Base-by-base conservation (phyloP, 2,329 filamentous ascomycete species). In the Cordyceps javanica region DNA sequence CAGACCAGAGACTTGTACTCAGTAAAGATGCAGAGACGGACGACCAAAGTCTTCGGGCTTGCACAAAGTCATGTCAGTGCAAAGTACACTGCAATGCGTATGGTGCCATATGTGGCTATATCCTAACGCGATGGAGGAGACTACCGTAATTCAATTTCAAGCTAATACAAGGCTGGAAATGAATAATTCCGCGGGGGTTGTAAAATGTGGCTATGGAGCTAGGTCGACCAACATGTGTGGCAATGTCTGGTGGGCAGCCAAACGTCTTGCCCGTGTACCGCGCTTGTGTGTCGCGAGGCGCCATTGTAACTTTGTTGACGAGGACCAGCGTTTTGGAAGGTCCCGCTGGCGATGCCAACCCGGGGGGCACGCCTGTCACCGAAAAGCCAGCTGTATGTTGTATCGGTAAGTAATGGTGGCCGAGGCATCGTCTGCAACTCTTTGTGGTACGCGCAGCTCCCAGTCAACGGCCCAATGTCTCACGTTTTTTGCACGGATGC, bases 401-500 rank as follows among this genome's bases (percentile, higher is more conserved):
- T 21, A n/a, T 36, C 8, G 36, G 36, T 3, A 38, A n/a, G 6
- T 14, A 25, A 36, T 11, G 13, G n/a, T n/a, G 32, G 46, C 14
- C 21, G 48, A 39, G 23, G 34, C n/a, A 51, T 14, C 9, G 14
- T 38, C 48, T 16, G 13, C 46, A n/a, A 19, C 5, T 26, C 13
- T 21, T 36, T 9, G 14, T 25, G 25, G 46, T n/a, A 32, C 7
- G 13, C 14, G 26, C 14, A 5, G 19, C 16, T 25, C 19, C 30
- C 30, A 38, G 48, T 10, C 32, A 51, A 51, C 48, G 48, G 32
- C 32, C n/a, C 39, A n/a, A n/a, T 51, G 48, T 39, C 48, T 50
- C 46, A 48, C n/a, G 7, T 28, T 32, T 32, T 19, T 39, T 32
- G 44, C 48, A 51, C 32, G 32, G 34, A 41, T 34, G 48, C 48